Evolutionary conservation across 352 stramenopile species (phyloP).

Genomic region (Phytophthora fragariaefolia): DNA sequence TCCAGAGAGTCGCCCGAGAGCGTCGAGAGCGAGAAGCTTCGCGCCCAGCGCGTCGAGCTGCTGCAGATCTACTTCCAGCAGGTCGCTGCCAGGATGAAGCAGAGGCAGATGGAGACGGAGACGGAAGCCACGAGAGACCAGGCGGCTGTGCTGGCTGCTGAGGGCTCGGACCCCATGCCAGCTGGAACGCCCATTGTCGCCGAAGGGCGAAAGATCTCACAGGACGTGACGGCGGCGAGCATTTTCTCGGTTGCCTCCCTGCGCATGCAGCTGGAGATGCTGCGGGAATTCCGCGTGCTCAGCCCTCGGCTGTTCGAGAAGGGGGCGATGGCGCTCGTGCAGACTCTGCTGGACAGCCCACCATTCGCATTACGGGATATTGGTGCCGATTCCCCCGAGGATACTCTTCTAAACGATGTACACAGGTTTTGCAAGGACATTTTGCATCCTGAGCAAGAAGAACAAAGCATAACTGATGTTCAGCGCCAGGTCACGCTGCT

Average conservation of each 20-base stretch:
- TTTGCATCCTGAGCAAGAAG: conserved; percentile 24
- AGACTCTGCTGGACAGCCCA: conserved; percentile 66
- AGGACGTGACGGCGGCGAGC: conserved; percentile 28
- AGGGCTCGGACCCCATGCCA: neutral
- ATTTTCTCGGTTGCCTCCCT: conserved; percentile 64
- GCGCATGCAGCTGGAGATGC: conserved; percentile 75
- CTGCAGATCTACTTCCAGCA: conserved; percentile 51
- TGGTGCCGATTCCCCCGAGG: conserved; percentile 31
- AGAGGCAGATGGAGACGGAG: neutral
- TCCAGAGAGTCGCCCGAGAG: conserved; percentile 48
- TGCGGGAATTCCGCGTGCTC: conserved; percentile 55
- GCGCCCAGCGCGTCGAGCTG: conserved; percentile 45
- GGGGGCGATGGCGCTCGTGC: conserved; percentile 51
- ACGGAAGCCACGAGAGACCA: neutral
- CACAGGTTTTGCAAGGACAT: conserved; percentile 58
- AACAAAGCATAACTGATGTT: neutral
- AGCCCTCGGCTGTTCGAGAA: conserved; percentile 61
- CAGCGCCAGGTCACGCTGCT: conserved; percentile 53
- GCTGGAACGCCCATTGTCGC: neutral
- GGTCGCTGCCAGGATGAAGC: conserved; percentile 31
- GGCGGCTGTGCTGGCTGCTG: neutral
- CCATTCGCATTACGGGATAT: conserved; percentile 54
- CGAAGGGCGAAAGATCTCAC: conserved; percentile 18
- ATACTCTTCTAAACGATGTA: conserved; percentile 51
- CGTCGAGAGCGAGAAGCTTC: conserved; percentile 41